Evolutionary conservation across 495 filamentous ascomycete species (phyloP).

Genomic region (Penicillium riverlandense): DNA sequence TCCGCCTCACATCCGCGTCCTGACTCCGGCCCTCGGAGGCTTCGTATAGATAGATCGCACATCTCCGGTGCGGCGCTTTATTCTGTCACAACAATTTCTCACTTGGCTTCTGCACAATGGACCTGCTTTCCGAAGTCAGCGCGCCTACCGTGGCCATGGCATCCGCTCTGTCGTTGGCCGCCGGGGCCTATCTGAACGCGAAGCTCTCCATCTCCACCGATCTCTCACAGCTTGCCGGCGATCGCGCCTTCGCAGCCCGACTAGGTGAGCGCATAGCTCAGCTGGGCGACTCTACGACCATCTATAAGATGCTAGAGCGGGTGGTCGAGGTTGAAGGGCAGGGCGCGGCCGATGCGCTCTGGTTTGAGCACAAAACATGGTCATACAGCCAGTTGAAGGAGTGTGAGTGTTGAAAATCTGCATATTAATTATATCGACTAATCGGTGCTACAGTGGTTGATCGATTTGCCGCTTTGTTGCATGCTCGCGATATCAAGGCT

Average conservation of each 20-base stretch:
- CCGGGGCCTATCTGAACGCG: slow-evolving; percentile 44
- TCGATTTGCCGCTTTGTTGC: slow-evolving; percentile 36
- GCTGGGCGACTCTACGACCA: slow-evolving; percentile 35
- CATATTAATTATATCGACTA: neutral
- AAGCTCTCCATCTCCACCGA: slow-evolving; percentile 40
- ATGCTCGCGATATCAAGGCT: slow-evolving; percentile 23
- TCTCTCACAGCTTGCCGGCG: slow-evolving; percentile 23
- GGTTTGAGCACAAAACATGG: slow-evolving; percentile 47
- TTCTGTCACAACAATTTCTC: too few species aligned
- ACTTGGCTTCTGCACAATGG: slow-evolving; percentile 14
- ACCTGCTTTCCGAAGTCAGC: slow-evolving; percentile 28
- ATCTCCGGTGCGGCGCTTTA: too few species aligned
- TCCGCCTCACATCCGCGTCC: slow-evolving; percentile 30
- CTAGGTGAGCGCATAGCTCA: slow-evolving; percentile 30
- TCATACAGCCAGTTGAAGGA: slow-evolving; percentile 42
- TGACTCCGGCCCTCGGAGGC: neutral
- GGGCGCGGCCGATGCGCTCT: slow-evolving; percentile 32
- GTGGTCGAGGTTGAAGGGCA: slow-evolving; percentile 31
- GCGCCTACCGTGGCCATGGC: slow-evolving; percentile 26
- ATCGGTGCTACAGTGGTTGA: slow-evolving; percentile 29
- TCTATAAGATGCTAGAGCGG: slow-evolving; percentile 39
- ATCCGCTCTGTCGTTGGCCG: slow-evolving; percentile 32
- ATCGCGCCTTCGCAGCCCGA: slow-evolving; percentile 25
- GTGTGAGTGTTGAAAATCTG: slow-evolving; percentile 19
- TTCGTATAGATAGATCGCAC: neutral